Base-by-base conservation (phyloP, 768 basidiomycete species). In the Holtermanniella nyarrowii region DNA sequence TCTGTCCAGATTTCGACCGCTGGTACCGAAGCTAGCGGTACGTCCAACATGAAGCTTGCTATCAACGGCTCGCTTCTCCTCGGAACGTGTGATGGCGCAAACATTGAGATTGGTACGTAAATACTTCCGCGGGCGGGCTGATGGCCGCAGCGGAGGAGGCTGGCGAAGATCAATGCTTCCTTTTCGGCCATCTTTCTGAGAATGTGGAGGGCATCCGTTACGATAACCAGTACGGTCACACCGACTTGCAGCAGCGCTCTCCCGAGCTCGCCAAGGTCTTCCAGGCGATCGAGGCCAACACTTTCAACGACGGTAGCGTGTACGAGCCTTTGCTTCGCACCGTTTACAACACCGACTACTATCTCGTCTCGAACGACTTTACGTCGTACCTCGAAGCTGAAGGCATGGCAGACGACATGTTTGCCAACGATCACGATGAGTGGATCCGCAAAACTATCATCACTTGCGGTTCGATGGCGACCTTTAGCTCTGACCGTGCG, bases 1-100 rank as follows among this genome's bases (percentile, higher is more conserved):
- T 84, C 82, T 55, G 88, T 95, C 67, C 93, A 97, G 72, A 96
- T 99, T 72, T 90, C 87, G 21, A 97, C 93, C 13, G 95, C 93
- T 2, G 93, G 93, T 31, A 96, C 93, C 1, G 90, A 96, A 68
- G 75, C 74, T 21, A 68, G 66, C n/a, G 69, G 66, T 42, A 72
- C 69, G 11, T 53, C 62, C 54, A 73, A 72, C 63, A 73, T 74
- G 70, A 74, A 73, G 65, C 88, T 96, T 73, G 86, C 85, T 61
- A 68, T 93, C 47, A 90, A 89, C 61, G 93, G 93, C 31, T 90
- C 88, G 20, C 74, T 96, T 44, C 75, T 96, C 13, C 72, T 91
- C 44, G 89, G 88, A 43, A 89, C 88, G 48, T 65, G 70, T 74
- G 88, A 99, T 73, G 93, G 93, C 49, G 93, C 93, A 16, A n/a